Evolutionary conservation across 768 basidiomycete species (phyloP), one percentile per base, ranked within the genome.

Genomic region (Boletus coccyginus): DNA sequence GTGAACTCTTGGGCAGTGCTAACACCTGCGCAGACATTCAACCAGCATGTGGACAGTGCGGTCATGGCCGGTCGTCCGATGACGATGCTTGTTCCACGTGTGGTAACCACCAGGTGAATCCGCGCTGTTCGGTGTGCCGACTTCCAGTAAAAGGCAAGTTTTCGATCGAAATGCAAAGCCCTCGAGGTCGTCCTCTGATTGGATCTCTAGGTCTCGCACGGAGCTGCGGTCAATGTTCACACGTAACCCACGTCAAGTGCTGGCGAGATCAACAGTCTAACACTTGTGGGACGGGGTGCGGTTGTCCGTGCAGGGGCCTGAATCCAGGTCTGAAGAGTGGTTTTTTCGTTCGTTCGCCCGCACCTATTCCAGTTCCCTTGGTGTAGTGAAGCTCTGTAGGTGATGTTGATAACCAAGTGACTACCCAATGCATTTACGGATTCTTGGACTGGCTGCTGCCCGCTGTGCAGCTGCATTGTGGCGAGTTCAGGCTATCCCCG

Each of bases 71-170:
- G 17, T 65, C 66, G 5, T 63, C 70, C 0, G 74, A 77, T 17
- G 64, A 66, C 14, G 73, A 65, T 38, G 60, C 70, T 2, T 89
- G 83, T 64, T 62, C 70, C 27, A 65, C 70, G 31, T 84, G 81
- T 57, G 74, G 71, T 52, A 72, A 70, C 10, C 70, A 73, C n/a
- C 76, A 72, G 42, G 73, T 71, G 6, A 77, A 77, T 67, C 74
- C 84, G 2, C 71, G 70, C 7, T 93, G 91, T 65, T 81, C 88
- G 0, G 79, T 92, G 17, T 92, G 91, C 67, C 79, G 89, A 46
- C 78, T 92, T 32, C 86, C 88, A 7, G 83, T 87, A 55, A 88
- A 84, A 78, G 88, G 91, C 84, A 59, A 11, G 77, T 67, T 1
- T 7, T 36, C 31, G 3, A 21, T 21, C 21, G 21, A 21, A 21